Conservation (phyloP, 331 rosid genomes). For the Cydonia oblonga region DNA sequence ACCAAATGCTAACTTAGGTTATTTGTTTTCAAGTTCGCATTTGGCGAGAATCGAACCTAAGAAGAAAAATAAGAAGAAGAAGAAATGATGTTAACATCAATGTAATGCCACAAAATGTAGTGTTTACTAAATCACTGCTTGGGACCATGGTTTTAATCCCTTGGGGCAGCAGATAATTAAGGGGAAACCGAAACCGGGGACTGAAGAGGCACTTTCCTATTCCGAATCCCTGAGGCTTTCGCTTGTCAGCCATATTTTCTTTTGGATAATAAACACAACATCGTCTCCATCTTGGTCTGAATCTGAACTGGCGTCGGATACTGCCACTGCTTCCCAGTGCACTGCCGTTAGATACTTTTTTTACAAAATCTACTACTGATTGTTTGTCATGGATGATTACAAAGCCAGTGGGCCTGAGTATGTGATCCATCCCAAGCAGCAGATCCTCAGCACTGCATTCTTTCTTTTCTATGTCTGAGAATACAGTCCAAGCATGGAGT, state of each 20-base stretch:
- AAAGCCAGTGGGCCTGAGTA: constrained; percentile 68
- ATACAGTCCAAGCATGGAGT: constrained; percentile 67
- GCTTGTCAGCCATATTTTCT: constrained; percentile 67
- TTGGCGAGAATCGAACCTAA: too few species aligned
- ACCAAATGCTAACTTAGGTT: neutral
- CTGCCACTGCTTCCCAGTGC: constrained; percentile 77
- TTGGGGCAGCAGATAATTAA: constrained; percentile 27
- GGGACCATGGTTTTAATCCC: constrained; percentile 34
- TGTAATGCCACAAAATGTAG: constrained; percentile 38
- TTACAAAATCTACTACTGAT: constrained; percentile 46
- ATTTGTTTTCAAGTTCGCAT: neutral
- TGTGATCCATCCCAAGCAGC: constrained; percentile 73
- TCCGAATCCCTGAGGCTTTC: constrained; percentile 46
- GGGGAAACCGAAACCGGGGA: neutral
- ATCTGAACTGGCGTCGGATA: constrained; percentile 34
- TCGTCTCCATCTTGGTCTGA: constrained; percentile 44
- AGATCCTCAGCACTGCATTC: constrained; percentile 63
- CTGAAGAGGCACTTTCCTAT: constrained; percentile 26
- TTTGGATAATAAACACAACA: constrained; percentile 50
- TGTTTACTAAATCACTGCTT: constrained; percentile 25
- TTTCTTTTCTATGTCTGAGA: constrained; percentile 59
- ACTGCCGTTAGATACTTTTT: constrained; percentile 47
- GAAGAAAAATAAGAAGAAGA: neutral
- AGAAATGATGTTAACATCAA: constrained; percentile 11
- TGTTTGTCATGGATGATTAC: constrained; percentile 52